Conservation (phyloP, 495 filamentous ascomycete genomes). For the Neurospora hispaniola region DNA sequence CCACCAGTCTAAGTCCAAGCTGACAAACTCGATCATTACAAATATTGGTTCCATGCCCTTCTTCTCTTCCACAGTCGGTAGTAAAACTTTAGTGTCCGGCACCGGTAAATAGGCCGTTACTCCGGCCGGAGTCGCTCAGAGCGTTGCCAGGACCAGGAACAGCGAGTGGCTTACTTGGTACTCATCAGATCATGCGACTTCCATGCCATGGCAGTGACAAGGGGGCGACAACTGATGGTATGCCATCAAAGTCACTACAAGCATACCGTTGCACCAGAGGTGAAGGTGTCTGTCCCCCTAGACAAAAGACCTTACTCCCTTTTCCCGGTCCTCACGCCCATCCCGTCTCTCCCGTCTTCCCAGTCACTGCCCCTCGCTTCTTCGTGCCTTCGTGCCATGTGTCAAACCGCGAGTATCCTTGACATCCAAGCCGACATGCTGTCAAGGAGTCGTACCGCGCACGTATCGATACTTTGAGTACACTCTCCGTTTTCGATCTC, state of each 20-base stretch:
- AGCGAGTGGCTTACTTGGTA: background rate
- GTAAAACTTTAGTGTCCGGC: background rate
- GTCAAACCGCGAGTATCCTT: background rate
- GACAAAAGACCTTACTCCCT: background rate
- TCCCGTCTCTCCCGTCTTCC: background rate
- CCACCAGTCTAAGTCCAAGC: background rate
- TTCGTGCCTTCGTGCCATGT: background rate
- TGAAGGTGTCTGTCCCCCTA: background rate
- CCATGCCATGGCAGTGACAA: background rate
- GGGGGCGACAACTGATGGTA: background rate
- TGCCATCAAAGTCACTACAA: background rate
- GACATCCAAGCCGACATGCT: background rate
- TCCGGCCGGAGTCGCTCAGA: background rate
- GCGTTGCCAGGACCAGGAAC: background rate
- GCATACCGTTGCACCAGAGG: background rate
- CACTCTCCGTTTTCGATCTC: background rate
- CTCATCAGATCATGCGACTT: background rate
- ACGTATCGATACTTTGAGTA: background rate
- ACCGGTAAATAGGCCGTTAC: background rate
- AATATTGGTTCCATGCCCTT: background rate
- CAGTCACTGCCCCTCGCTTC: background rate
- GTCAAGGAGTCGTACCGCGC: background rate
- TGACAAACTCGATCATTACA: background rate
- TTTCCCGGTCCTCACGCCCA: background rate
- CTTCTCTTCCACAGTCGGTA: background rate